Percentiles rank a stretch among this genome's conserved stretches.
Evolutionary conservation across 768 basidiomycete species (phyloP).

Genomic region (Leucocoprinus birnbaumii): DNA sequence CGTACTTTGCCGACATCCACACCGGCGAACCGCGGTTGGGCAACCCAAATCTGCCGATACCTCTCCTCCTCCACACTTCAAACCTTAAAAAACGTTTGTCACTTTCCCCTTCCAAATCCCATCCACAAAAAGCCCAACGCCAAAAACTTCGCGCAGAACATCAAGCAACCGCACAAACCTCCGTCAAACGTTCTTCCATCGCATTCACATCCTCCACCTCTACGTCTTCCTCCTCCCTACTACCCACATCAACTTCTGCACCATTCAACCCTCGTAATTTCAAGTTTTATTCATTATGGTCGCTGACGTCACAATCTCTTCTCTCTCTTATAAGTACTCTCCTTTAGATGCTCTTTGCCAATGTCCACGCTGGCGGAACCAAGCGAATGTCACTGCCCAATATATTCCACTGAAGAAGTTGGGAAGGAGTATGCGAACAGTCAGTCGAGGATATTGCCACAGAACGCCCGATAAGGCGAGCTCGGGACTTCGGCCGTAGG

Average conservation of each 20-base stretch:
- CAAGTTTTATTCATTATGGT: too few relatives aligned
- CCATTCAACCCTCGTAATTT: background rate
- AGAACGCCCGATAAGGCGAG: too few relatives aligned
- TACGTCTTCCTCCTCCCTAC: conserved; percentile 7
- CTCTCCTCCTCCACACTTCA: background rate
- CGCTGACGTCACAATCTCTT: too few relatives aligned
- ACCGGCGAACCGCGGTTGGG: background rate
- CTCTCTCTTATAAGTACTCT: too few relatives aligned
- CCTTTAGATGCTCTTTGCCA: too few relatives aligned
- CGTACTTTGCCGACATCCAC: background rate
- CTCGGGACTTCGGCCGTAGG: too few relatives aligned
- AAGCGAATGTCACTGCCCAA: too few relatives aligned
- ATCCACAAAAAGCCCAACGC: conserved; percentile 61
- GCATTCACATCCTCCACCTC: conserved; percentile 42
- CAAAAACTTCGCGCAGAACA: conserved; percentile 68
- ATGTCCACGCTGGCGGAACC: too few relatives aligned
- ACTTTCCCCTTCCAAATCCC: conserved; percentile 6
- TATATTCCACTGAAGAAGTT: too few relatives aligned
- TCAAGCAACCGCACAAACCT: conserved; percentile 44
- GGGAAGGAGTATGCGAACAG: too few relatives aligned
- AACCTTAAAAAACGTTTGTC: conserved; percentile 14
- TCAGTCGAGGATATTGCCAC: too few relatives aligned
- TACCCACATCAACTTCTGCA: background rate
- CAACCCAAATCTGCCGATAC: conserved; percentile 20
- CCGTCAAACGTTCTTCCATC: conserved; percentile 59